Percentiles rank a stretch among this genome's conserved stretches.
Conservation (phyloP, 768 basidiomycete genomes). For the Lyophyllum semitale region DNA sequence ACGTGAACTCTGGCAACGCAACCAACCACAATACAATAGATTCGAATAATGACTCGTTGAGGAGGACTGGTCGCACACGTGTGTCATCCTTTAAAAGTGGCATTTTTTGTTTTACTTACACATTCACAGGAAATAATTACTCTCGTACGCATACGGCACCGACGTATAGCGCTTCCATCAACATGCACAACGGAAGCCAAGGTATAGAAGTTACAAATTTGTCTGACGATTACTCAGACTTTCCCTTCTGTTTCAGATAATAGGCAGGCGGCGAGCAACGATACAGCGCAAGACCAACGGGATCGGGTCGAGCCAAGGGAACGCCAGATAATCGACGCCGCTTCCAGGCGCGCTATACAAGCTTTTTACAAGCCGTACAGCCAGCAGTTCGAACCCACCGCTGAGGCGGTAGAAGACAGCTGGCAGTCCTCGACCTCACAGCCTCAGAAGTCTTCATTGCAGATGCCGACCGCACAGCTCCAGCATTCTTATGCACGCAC, state of each 20-base stretch:
- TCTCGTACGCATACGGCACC: not conserved
- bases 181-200: not conserved
- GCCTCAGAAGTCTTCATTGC: too few relatives aligned
- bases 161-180: not conserved
- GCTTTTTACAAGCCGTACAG: not conserved
- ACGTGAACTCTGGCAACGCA: not conserved
- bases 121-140: not conserved
- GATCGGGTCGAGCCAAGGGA: not conserved
- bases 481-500: not conserved
- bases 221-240: not conserved
- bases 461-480: not conserved
- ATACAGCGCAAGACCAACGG: not conserved
- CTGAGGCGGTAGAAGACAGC: not conserved
- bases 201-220: not conserved
- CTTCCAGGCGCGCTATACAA: not conserved
- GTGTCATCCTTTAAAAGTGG: not conserved
- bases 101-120: not conserved
- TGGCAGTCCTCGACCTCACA: not conserved
- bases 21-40: not conserved
- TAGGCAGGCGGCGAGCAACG: too few relatives aligned
- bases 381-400: not conserved
- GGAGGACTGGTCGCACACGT: not conserved
- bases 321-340: not conserved
- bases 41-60: slow-evolving; percentile 1
- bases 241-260: too few relatives aligned